A percentile compares a stretch with the other conserved stretches of the same genome.
Evolutionary conservation across 2,329 filamentous ascomycete genomes (phyloP).

Genomic region (Aureobasidium namibiae): DNA sequence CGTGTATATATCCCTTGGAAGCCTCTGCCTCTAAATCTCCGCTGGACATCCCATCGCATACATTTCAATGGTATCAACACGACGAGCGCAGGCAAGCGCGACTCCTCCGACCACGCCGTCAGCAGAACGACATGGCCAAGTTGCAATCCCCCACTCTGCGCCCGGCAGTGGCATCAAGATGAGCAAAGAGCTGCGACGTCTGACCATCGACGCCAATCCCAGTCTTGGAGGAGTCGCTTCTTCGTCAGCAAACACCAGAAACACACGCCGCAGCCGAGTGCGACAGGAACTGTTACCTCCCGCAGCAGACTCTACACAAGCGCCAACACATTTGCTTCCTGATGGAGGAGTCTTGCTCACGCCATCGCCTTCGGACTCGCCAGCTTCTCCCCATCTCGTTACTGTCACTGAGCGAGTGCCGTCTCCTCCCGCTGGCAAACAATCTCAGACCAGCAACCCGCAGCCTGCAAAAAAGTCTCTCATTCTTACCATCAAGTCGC

Average conservation of each 20-base stretch:
- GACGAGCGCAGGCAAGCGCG: conserved; percentile 10
- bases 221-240: background rate
- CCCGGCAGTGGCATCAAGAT: background rate
- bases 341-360: conserved; percentile 2
- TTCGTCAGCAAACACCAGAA: background rate
- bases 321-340: background rate
- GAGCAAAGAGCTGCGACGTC: conserved; percentile 1
- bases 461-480: background rate
- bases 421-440: background rate
- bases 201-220: conserved; percentile 8
- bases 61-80: background rate
- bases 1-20: background rate
- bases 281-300: background rate
- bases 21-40: too few relatives aligned
- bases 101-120: conserved; percentile 12
- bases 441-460: background rate
- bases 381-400: background rate
- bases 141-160: background rate
- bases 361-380: background rate
- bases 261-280: background rate
- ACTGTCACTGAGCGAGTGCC: background rate
- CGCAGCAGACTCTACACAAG: background rate
- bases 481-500: background rate
- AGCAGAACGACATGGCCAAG: background rate
- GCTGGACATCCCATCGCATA: background rate